Evolutionary conservation across 192 early-diverging fungal genomes (phyloP).

Genomic region (Pilaira anomala): DNA sequence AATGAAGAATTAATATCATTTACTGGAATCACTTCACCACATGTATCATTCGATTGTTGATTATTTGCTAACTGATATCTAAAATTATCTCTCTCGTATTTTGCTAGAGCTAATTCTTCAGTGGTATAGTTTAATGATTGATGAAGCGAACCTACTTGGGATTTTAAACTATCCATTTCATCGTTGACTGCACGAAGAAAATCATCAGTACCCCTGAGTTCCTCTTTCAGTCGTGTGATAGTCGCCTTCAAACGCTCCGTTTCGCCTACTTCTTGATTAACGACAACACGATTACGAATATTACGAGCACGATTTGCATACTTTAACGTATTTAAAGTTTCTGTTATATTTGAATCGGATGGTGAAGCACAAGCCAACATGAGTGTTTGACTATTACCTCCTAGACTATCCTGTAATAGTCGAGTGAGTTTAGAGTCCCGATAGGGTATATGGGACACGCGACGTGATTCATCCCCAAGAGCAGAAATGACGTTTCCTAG

Average conservation of each 20-base stretch:
- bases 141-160: not conserved
- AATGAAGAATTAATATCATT: not conserved
- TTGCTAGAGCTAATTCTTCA: not conserved
- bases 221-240: constrained; percentile 17
- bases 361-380: constrained; percentile 93
- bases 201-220: constrained; percentile 15
- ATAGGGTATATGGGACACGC: constrained; percentile 81
- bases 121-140: not conserved
- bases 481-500: constrained; percentile 97
- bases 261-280: constrained; percentile 41
- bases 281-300: constrained; percentile 56
- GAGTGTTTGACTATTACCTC: constrained; percentile 88
- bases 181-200: constrained; percentile 26
- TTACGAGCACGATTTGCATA: constrained; percentile 95
- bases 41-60: not conserved
- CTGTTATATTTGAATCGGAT: constrained; percentile 76
- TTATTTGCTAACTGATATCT: not conserved
- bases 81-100: constrained; percentile 8
- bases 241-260: constrained; percentile 8
- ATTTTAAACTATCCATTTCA: constrained; percentile 26
- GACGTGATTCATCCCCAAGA: constrained; percentile 73
- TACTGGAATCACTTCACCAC: too few relatives aligned
- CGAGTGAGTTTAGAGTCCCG: constrained; percentile 96
- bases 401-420: constrained; percentile 93
- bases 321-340: constrained; percentile 92